Percentiles rank a stretch among this genome's conserved stretches.
phyloP scores from a whole-genome alignment of 2,329 filamentous ascomycete genomes.

The Epicoccum nigrum region DNA sequence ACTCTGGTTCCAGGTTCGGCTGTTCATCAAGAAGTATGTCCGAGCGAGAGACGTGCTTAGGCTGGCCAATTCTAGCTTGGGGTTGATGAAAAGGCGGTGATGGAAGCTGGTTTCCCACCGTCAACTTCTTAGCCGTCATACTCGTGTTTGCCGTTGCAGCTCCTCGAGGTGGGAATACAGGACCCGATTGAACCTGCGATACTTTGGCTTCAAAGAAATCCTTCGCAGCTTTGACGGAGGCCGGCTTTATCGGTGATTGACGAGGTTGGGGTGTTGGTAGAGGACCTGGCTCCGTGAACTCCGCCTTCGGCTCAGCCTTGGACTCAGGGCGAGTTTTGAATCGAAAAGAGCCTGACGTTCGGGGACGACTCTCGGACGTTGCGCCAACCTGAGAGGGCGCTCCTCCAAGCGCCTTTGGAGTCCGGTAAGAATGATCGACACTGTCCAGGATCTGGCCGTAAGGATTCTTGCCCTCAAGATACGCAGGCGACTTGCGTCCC shows the following conservation, averaged over 20 bases:
- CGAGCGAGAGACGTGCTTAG: conserved; percentile 6
- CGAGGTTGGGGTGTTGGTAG: conserved; percentile 6
- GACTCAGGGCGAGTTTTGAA: conserved; percentile 27
- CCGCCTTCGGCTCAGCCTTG: conserved; percentile 17
- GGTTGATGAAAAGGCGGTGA: not conserved
- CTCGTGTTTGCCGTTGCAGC: conserved; percentile 11
- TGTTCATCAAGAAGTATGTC: not conserved
- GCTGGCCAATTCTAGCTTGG: conserved; percentile 3
- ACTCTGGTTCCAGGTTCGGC: too few species aligned
- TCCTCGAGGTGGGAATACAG: conserved; percentile 20
- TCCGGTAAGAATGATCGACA: conserved; percentile 30
- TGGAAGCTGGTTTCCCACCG: conserved; percentile 3
- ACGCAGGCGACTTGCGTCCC: conserved; percentile 32
- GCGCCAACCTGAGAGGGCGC: conserved; percentile 32
- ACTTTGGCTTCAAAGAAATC: conserved; percentile 40
- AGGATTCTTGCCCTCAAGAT: conserved; percentile 41
- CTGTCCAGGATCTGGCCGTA: conserved; percentile 39
- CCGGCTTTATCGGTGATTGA: conserved; percentile 19
- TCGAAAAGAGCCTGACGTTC: conserved; percentile 23
- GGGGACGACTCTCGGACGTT: conserved; percentile 24
- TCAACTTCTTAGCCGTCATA: conserved; percentile 1
- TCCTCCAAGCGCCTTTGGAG: conserved; percentile 7
- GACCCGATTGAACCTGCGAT: conserved; percentile 17
- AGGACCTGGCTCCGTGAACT: conserved; percentile 8
- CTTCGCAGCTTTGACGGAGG: conserved; percentile 37